Evolutionary conservation across 2,329 filamentous ascomycete species (phyloP).

Genomic region (Botrytis tulipae): DNA sequence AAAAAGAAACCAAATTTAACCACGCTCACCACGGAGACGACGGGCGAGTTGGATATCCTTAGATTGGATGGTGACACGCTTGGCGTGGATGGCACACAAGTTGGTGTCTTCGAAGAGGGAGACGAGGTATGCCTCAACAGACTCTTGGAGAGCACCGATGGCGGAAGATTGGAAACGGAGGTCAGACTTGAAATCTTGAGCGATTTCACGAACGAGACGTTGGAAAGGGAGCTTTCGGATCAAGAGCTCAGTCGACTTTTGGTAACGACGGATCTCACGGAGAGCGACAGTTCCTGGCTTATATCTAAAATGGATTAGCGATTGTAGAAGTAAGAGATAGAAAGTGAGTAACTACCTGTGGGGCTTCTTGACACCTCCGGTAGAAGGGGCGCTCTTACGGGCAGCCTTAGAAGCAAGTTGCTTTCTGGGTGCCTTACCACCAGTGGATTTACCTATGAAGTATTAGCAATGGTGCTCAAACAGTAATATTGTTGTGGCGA

Average conservation of each 20-base stretch:
- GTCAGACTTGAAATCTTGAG: constrained; percentile 91
- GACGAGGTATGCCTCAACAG: constrained; percentile 97
- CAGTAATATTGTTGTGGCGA: background rate
- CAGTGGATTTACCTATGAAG: constrained; percentile 63
- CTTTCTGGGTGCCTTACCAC: constrained; percentile 82
- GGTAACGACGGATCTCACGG: constrained; percentile 97
- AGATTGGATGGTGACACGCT: constrained; percentile 92
- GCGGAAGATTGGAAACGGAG: constrained; percentile 98
- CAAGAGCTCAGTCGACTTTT: constrained; percentile 94
- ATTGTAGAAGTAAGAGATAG: background rate
- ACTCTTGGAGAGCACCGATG: constrained; percentile 96
- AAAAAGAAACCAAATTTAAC: constrained; percentile 52
- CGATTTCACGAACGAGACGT: constrained; percentile 95
- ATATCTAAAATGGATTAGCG: constrained; percentile 58
- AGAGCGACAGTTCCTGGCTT: constrained; percentile 95
- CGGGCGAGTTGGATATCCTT: constrained; percentile 92
- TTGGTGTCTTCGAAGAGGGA: constrained; percentile 99
- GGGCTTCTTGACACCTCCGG: constrained; percentile 46
- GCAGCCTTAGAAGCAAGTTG: constrained; percentile 97
- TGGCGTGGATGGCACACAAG: constrained; percentile 97
- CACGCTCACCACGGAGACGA: constrained; percentile 90
- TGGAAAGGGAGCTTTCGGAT: constrained; percentile 98
- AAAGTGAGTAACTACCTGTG: constrained; percentile 3
- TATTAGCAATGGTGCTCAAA: constrained; percentile 32
- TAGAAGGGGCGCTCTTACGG: constrained; percentile 96